Evolutionary conservation across 768 basidiomycete genomes (phyloP).

Genomic region (Lactarius hatsudake): DNA sequence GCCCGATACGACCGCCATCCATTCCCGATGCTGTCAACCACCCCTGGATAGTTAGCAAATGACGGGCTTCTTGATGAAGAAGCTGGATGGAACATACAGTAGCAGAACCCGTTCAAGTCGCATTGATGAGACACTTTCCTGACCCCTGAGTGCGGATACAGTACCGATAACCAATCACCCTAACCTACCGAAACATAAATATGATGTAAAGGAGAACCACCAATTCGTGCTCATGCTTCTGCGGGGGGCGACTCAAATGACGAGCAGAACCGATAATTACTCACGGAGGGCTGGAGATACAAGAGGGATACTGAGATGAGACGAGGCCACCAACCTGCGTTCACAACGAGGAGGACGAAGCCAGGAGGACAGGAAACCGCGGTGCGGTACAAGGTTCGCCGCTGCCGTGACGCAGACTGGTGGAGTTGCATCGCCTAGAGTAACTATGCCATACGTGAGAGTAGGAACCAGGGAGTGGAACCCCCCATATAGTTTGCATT

Average conservation of each 20-base stretch:
- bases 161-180: not conserved
- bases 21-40: not conserved
- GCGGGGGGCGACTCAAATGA: not conserved
- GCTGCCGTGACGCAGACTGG: not conserved
- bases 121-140: slow-evolving; percentile 8
- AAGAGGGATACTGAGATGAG: not conserved
- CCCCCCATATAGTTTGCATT: not conserved
- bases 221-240: not conserved
- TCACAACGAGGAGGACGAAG: not conserved
- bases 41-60: not conserved
- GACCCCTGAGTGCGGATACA: slow-evolving; percentile 5
- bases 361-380: not conserved
- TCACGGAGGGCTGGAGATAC: not conserved
- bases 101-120: not conserved
- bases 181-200: not conserved
- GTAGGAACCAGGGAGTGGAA: not conserved
- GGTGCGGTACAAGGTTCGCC: not conserved
- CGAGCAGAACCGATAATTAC: not conserved
- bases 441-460: not conserved
- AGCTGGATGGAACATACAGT: not conserved
- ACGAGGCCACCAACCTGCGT: not conserved
- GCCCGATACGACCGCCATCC: not conserved
- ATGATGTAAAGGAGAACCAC: slow-evolving; percentile 13
- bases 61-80: slow-evolving; percentile 1
- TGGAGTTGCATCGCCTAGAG: not conserved